Conservation (phyloP, 768 basidiomycete species). For the Termitomyces sp. region DNA sequence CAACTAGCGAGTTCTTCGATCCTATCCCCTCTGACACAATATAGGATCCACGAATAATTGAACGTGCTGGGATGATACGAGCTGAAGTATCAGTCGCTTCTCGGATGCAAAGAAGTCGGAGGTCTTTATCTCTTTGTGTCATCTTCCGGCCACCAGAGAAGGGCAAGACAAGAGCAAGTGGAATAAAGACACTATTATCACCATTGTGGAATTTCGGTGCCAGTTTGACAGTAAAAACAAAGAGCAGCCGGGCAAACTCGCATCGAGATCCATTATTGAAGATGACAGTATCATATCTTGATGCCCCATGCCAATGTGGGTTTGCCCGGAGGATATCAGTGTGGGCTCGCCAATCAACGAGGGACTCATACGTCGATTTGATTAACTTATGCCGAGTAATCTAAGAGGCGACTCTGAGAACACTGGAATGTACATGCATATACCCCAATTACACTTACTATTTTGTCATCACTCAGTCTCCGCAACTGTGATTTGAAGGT, state of each 20-base stretch:
- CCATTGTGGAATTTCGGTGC: not conserved
- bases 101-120: not conserved
- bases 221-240: constrained; percentile 5
- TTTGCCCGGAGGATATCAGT: not conserved
- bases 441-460: not conserved
- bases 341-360: constrained; percentile 3
- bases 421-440: no score
- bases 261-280: not conserved
- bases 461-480: not conserved
- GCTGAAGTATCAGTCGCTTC: not conserved
- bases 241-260: constrained; percentile 2
- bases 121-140: not conserved
- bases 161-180: constrained; percentile 7
- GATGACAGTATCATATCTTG: constrained; percentile 4
- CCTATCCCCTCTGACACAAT: not conserved
- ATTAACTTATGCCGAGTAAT: not conserved
- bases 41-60: constrained; percentile 3
- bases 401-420: no score
- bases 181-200: not conserved
- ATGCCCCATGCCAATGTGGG: not conserved
- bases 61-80: not conserved
- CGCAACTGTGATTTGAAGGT: not conserved
- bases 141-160: not conserved
- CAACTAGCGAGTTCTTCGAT: not conserved
- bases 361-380: constrained; percentile 1